Percentiles rank a stretch among this genome's conserved stretches.
Evolutionary conservation across 352 stramenopile species (phyloP).

Genomic region (Phytophthora multivora): DNA sequence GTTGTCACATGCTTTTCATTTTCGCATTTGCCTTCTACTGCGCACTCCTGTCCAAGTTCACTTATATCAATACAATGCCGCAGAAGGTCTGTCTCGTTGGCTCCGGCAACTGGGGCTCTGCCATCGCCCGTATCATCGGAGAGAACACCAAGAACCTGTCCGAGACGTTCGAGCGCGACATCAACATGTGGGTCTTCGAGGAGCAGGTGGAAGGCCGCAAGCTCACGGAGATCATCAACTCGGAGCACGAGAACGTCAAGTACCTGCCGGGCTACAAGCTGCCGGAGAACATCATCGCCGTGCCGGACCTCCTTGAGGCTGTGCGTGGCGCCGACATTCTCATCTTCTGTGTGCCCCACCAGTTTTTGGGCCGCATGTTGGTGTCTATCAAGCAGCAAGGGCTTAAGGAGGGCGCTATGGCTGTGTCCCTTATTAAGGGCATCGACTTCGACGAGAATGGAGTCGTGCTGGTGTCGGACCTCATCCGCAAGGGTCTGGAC

Average conservation of each 20-base stretch:
- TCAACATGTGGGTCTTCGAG: constrained; percentile 98
- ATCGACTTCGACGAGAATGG: constrained; percentile 89
- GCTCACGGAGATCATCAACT: constrained; percentile 97
- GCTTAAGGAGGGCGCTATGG: constrained; percentile 66
- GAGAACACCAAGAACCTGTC: constrained; percentile 65
- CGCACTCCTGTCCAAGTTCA: background rate
- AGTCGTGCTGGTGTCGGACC: constrained; percentile 87
- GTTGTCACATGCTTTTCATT: constrained; percentile 23
- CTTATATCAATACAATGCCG: constrained; percentile 34
- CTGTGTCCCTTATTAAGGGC: constrained; percentile 93
- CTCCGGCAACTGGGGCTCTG: constrained; percentile 84
- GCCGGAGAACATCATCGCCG: constrained; percentile 92
- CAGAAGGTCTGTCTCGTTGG: constrained; percentile 82
- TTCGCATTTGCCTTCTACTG: constrained; percentile 22
- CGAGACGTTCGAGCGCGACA: constrained; percentile 84
- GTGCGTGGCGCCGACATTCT: constrained; percentile 92
- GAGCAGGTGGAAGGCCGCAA: constrained; percentile 88
- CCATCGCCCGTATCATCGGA: constrained; percentile 84
- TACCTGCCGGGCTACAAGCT: constrained; percentile 91
- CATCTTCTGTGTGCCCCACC: constrained; percentile 97
- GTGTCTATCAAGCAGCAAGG: constrained; percentile 87
- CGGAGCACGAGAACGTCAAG: constrained; percentile 97
- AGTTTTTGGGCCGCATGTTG: constrained; percentile 93
- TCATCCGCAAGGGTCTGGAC: constrained; percentile 87
- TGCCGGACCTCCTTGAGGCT: constrained; percentile 91